Evolutionary conservation across 306 rosid species (phyloP).

Genomic region (Vigna mungo): DNA sequence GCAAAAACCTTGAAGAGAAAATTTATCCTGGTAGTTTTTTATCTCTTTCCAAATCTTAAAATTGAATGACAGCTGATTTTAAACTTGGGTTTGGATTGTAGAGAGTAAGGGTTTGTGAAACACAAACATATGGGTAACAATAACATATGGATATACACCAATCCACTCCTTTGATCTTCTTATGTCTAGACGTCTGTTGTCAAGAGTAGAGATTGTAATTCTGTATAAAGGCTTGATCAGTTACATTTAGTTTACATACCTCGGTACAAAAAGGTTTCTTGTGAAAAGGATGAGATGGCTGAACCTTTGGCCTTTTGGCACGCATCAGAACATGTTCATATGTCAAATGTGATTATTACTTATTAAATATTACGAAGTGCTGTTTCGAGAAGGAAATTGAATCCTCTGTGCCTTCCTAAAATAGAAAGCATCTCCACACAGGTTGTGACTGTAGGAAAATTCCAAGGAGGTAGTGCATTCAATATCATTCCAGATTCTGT

Average conservation of each 20-base stretch:
- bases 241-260: not conserved
- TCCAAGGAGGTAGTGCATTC: conserved; percentile 88
- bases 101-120: not conserved
- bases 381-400: conserved; percentile 1
- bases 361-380: not conserved
- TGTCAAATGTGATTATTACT: not conserved
- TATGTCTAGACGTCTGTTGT: not conserved
- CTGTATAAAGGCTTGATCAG: not conserved
- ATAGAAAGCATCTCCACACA: conserved; percentile 33
- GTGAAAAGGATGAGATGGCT: conserved; percentile 3
- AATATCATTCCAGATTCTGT: conserved; percentile 95
- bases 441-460: conserved; percentile 82
- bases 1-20: not conserved
- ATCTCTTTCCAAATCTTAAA: not conserved
- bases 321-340: not conserved
- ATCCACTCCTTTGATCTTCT: not conserved
- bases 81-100: not conserved
- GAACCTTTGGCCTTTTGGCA: not conserved
- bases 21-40: not conserved
- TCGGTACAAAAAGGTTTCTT: not conserved
- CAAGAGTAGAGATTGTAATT: not conserved
- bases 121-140: not conserved
- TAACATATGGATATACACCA: not conserved
- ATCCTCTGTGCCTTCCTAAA: conserved; percentile 12
- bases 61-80: not conserved